A percentile compares a stretch with the other conserved stretches of the same genome.
Conservation (phyloP, 2,329 filamentous ascomycete species). For the Diaporthe sp. region DNA sequence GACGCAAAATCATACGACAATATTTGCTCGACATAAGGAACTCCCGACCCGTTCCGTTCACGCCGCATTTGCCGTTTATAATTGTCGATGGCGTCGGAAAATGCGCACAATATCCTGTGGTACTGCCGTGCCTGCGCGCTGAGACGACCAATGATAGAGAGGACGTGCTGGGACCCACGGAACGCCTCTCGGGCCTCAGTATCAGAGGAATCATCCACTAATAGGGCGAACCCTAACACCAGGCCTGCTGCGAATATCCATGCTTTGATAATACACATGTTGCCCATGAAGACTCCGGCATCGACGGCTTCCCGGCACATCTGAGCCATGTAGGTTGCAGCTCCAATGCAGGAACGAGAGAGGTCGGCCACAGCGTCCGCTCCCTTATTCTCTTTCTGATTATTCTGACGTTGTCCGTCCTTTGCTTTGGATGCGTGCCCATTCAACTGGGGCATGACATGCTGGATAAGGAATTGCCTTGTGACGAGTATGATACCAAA, state of each 20-base stretch:
- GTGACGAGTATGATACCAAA: conserved; percentile 44
- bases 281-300: conserved; percentile 40
- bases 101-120: conserved; percentile 41
- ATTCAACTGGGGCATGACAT: conserved; percentile 38
- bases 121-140: conserved; percentile 44
- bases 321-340: conserved; percentile 42
- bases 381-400: background rate
- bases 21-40: conserved; percentile 33
- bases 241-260: conserved; percentile 41
- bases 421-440: background rate
- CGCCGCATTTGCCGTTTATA: conserved; percentile 31
- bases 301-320: conserved; percentile 42
- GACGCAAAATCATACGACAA: conserved; percentile 33
- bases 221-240: conserved; percentile 38
- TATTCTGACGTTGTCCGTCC: conserved; percentile 2
- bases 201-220: conserved; percentile 40
- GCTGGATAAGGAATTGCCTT: conserved; percentile 41
- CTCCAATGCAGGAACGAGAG: conserved; percentile 42
- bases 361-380: conserved; percentile 34
- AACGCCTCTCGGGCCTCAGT: conserved; percentile 41
- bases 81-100: conserved; percentile 41
- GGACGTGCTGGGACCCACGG: conserved; percentile 35
- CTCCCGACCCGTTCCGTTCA: background rate
- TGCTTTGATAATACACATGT: conserved; percentile 42
- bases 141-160: conserved; percentile 22